Evolutionary conservation across 2,329 filamentous ascomycete species (phyloP), one percentile per base, ranked within the genome.

Genomic region (Coleophoma crateriformis): DNA sequence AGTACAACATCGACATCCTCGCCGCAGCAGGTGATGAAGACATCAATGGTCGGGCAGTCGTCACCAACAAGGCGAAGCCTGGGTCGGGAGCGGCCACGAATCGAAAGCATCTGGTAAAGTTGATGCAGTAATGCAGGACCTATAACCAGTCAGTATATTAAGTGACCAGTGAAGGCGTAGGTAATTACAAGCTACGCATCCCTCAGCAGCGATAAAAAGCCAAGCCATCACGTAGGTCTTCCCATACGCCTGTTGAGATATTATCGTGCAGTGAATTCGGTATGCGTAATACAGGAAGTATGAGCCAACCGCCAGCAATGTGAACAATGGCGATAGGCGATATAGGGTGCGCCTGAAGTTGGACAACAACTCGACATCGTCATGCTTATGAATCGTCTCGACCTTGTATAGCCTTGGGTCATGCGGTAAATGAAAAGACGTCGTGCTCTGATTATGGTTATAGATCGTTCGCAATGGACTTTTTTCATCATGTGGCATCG

Each of bases 41-140:
- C 68, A 54, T 83, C 79, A 3, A 83, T 76, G 1, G 76, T 75
- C 0, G 80, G 76, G 3, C 74, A 71, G 2, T 74, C 66, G 11
- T 71, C 66, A 13, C 75, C 74, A 1, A 63, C 63, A n/a, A 81
- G 62, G 22, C 78, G 66, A 41, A 83, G 64, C 70, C 77, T 76
- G 1, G 77, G 76, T 20, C 78, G 68, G 14, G 69, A 67, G 20
- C 79, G 68, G 64, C 74, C 74, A 65, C 80, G 79, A 54, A 81
- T 64, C 0, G 77, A 74, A 66, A 74, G 72, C 71, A 82, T 74
- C 2, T 77, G 79, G 76, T 77, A 81, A 35, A 72, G 66, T 56
- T 79, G 78, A 66, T 82, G 78, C 68, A 80, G 71, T 34, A 81
- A 64, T 3, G 75, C 71, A 6, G 78, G 79, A 47, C 80, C 69